Percentiles rank a stretch among this genome's conserved stretches.
phyloP scores from a whole-genome alignment of 257 asterid species.

The Gentiana straminea region DNA sequence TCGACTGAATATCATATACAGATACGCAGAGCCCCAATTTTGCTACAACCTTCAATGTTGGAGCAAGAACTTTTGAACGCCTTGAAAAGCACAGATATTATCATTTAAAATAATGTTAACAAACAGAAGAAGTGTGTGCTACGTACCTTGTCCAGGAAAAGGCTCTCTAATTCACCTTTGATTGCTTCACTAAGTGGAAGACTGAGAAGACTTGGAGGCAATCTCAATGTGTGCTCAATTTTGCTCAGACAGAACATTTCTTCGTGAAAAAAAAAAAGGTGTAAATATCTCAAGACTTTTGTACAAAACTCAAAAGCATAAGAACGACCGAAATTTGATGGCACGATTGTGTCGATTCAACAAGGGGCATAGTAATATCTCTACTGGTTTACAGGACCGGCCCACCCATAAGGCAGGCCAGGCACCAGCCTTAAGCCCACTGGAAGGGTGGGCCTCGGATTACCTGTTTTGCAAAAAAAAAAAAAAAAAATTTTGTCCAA shows the following conservation, averaged over 20 bases:
- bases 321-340: too few relatives aligned
- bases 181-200: conserved; percentile 60
- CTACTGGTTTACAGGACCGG: too few relatives aligned
- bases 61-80: not conserved
- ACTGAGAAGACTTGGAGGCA: conserved; percentile 41
- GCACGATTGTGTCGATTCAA: too few relatives aligned
- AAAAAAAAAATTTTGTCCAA: too few relatives aligned
- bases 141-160: conserved; percentile 68
- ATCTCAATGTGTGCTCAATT: conserved; percentile 59
- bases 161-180: conserved; percentile 58
- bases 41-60: conserved; percentile 43
- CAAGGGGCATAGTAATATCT: too few relatives aligned
- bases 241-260: conserved; percentile 67
- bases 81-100: conserved; percentile 3
- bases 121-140: not conserved
- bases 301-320: too few relatives aligned
- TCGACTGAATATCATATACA: conserved; percentile 59
- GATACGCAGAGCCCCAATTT: conserved; percentile 61
- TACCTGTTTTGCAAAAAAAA: too few relatives aligned
- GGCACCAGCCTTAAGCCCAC: too few relatives aligned
- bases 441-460: too few relatives aligned
- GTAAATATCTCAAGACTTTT: too few relatives aligned
- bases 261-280: not conserved
- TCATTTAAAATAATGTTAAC: not conserved
- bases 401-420: too few relatives aligned